Evolutionary conservation across 331 rosid genomes (phyloP).

Genomic region (Prunus yedoensis): DNA sequence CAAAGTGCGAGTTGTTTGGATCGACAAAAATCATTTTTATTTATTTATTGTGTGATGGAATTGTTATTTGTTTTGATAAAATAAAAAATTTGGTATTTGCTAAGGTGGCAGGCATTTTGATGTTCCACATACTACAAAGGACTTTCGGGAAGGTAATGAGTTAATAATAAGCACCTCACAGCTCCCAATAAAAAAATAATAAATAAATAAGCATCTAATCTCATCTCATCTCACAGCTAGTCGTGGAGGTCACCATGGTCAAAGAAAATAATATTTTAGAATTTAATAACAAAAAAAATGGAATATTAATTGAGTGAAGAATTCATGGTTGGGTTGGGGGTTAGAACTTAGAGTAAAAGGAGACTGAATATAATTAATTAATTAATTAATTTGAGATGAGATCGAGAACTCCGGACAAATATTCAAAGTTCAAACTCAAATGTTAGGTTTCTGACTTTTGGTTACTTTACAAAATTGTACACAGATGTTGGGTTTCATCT

Average conservation of each 20-base stretch:
- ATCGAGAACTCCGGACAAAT: not conserved
- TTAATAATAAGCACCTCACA: slow-evolving; percentile 3
- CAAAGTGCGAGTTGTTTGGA: slow-evolving; percentile 29
- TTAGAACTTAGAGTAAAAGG: not conserved
- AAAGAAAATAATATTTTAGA: not conserved
- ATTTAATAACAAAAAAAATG: too few relatives aligned
- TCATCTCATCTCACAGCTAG: not conserved
- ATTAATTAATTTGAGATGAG: not conserved
- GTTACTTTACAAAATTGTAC: not conserved
- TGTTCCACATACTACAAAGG: slow-evolving; percentile 37
- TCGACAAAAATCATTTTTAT: slow-evolving; percentile 2
- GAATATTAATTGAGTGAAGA: not conserved
- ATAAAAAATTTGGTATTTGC: not conserved
- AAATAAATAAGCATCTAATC: not conserved
- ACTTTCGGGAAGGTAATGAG: slow-evolving; percentile 15
- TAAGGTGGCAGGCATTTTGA: slow-evolving; percentile 36
- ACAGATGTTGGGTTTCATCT: not conserved
- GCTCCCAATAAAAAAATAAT: not conserved
- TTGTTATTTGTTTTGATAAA: not conserved
- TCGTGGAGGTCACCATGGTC: slow-evolving; percentile 19
- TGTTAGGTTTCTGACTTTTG: slow-evolving; percentile 6
- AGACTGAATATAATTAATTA: not conserved
- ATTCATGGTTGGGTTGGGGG: not conserved
- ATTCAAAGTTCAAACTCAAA: slow-evolving; percentile 15
- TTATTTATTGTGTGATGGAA: not conserved